Evolutionary conservation across 2,329 filamentous ascomycete genomes (phyloP).

Genomic region (Clonostachys chloroleuca): DNA sequence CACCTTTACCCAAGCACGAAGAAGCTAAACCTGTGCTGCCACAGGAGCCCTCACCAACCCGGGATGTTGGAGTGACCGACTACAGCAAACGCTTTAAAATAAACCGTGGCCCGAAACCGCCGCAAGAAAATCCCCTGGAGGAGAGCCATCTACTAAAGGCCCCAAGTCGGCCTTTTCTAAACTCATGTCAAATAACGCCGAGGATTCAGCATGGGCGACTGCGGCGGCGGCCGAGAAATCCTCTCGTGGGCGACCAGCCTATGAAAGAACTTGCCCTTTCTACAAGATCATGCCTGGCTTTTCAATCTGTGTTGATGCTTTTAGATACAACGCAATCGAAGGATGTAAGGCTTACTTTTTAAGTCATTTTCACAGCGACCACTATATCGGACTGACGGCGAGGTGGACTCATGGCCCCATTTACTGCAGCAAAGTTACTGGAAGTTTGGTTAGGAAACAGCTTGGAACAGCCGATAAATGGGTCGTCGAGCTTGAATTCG

Average conservation of each 20-base stretch:
- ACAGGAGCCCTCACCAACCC: slow-evolving; percentile 2
- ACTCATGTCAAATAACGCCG: slow-evolving; percentile 87
- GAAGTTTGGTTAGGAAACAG: slow-evolving; percentile 82
- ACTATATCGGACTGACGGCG: slow-evolving; percentile 86
- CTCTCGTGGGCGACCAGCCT: slow-evolving; percentile 79
- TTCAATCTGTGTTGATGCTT: slow-evolving; percentile 91
- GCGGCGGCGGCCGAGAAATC: slow-evolving; percentile 77
- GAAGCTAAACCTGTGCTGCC: slow-evolving; percentile 8
- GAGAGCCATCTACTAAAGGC: slow-evolving; percentile 34
- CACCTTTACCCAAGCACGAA: slow-evolving; percentile 41
- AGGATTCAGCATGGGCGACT: slow-evolving; percentile 84
- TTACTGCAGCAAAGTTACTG: slow-evolving; percentile 92
- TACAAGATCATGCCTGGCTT: slow-evolving; percentile 97
- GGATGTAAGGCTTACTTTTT: slow-evolving; percentile 94
- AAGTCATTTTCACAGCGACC: slow-evolving; percentile 96
- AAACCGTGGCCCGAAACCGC: slow-evolving; percentile 69
- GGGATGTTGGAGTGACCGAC: slow-evolving; percentile 28
- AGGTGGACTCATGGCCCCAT: slow-evolving; percentile 93
- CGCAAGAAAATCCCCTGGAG: slow-evolving; percentile 74
- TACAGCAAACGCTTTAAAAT: slow-evolving; percentile 57
- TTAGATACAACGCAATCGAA: slow-evolving; percentile 89
- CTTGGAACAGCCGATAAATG: slow-evolving; percentile 82
- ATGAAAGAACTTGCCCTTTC: slow-evolving; percentile 89
- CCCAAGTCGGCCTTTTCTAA: slow-evolving; percentile 59
- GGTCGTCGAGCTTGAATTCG: slow-evolving; percentile 82